Percentiles rank a stretch among this genome's conserved stretches.
phyloP scores from a whole-genome alignment of 179 eudicot genomes.

The Vitellaria paradoxa region DNA sequence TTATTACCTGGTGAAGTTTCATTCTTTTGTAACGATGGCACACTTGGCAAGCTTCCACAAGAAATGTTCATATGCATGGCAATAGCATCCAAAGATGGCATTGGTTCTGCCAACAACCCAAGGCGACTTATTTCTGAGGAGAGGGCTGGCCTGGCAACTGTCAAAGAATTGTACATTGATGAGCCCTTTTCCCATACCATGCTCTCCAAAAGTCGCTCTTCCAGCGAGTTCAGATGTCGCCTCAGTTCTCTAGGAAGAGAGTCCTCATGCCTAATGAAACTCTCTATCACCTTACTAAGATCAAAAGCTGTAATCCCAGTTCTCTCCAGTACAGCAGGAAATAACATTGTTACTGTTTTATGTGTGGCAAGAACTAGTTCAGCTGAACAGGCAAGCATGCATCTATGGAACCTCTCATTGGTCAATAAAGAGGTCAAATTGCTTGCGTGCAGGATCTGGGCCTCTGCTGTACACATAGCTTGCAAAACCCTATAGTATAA shows the following conservation, averaged over 20 bases:
- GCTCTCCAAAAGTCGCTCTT: conserved; percentile 93
- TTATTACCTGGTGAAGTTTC: conserved; percentile 55
- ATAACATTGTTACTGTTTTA: conserved; percentile 92
- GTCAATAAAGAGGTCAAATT: conserved; percentile 85
- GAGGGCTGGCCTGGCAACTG: conserved; percentile 71
- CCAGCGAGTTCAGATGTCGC: conserved; percentile 87
- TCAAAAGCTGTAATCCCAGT: conserved; percentile 98
- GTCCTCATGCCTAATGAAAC: conserved; percentile 94
- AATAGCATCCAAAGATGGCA: conserved; percentile 95
- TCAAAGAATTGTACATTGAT: conserved; percentile 94
- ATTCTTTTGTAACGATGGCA: conserved; percentile 53
- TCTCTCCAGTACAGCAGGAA: conserved; percentile 95
- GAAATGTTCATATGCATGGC: conserved; percentile 67
- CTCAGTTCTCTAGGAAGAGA: conserved; percentile 90
- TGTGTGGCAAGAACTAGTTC: conserved; percentile 97
- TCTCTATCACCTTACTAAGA: conserved; percentile 98
- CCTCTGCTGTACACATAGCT: conserved; percentile 88
- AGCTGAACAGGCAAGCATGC: conserved; percentile 99
- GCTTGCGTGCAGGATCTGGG: conserved; percentile 61
- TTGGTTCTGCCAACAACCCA: conserved; percentile 92
- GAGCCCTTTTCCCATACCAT: conserved; percentile 99
- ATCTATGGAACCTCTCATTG: conserved; percentile 94
- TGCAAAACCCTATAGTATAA: conserved; percentile 85
- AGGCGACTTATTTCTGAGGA: conserved; percentile 73
- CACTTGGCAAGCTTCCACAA: conserved; percentile 57